Base-by-base conservation (phyloP, 108 stramenopile species). In the Thalassiosira profunda region DNA sequence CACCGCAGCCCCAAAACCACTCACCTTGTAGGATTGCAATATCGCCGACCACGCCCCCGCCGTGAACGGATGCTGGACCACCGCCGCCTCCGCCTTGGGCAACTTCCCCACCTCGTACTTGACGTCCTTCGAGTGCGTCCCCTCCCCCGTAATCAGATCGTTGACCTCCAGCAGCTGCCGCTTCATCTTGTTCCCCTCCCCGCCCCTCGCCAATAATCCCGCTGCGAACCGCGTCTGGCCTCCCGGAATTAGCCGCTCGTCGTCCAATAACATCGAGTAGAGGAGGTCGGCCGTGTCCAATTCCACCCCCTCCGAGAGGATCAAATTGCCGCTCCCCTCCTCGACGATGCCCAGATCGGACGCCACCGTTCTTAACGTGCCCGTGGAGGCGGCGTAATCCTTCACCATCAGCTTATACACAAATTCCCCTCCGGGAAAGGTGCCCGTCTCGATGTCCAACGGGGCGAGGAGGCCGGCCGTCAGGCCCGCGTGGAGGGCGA, bases 11-110 rank as follows among this genome's bases (percentile, higher is more conserved):
- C 29, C 4, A 23, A 43, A 23, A 11, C 18, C 33, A 31, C 47
- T 31, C 58, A 91, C 87, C 82, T 89, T 89, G 71, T 76, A 88
- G 35, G 75, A 68, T 17, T 74, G 55, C 14, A 92, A 48, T 41
- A 95, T 28, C 7, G 79, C 67, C 30, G 93, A 95, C 41, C 82
- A 80, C 41, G 82, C 81, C 25, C 93, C 93, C 62, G 74, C 71
- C 5, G 89, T 89, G 56, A 71, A 83, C 9, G 88, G 85, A 62
- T 92, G 90, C 45, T 80, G 70, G 3, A 73, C 74, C 29, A 81
- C 76, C 34, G 71, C 76, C 0, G 87, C 84, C 46, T 80, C 57
- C 1, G 87, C 89, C 37, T 52, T 74, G 9, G 93, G 93, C 49
- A 95, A 63, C 10, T 15, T 35, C 0, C 51, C 67, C 17, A 77